phyloP scores from a whole-genome alignment of 2,329 filamentous ascomycete genomes.

The Dactylonectria macrodidyma region DNA sequence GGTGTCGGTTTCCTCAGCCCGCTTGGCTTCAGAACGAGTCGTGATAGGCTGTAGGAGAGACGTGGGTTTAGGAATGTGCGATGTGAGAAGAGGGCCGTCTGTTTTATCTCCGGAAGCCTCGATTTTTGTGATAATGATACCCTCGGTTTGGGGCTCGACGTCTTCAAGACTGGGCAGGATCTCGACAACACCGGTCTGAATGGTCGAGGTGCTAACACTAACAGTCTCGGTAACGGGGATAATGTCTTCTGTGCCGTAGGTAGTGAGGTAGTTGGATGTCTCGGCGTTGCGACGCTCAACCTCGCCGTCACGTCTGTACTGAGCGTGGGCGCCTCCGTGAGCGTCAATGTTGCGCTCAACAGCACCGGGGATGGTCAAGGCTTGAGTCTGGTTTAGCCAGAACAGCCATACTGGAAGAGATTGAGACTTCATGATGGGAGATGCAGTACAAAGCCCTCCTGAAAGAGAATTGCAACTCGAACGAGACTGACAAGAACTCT shows the following conservation, averaged over 20 bases:
- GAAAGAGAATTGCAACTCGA: conserved; percentile 30
- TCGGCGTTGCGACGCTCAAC: conserved; percentile 41
- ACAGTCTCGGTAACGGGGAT: conserved; percentile 48
- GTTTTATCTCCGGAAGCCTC: conserved; percentile 39
- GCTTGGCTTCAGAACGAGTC: conserved; percentile 43
- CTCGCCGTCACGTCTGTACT: conserved; percentile 41
- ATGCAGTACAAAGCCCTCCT: conserved; percentile 21
- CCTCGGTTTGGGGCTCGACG: conserved; percentile 51
- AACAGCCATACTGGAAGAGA: conserved; percentile 46
- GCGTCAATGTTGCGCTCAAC: conserved; percentile 24
- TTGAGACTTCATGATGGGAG: conserved; percentile 43
- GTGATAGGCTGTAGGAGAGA: conserved; percentile 49
- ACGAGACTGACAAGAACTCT: conserved; percentile 31
- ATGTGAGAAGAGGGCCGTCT: conserved; percentile 46
- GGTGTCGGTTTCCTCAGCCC: conserved; percentile 31
- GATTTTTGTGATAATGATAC: conserved; percentile 47
- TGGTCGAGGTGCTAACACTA: conserved; percentile 44
- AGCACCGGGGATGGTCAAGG: conserved; percentile 35
- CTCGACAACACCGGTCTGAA: conserved; percentile 46
- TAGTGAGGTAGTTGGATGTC: conserved; percentile 42
- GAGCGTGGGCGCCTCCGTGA: conserved; percentile 29
- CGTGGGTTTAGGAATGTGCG: conserved; percentile 55
- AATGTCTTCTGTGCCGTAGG: conserved; percentile 46
- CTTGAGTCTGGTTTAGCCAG: conserved; percentile 47
- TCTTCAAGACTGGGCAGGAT: conserved; percentile 50